phyloP scores from a whole-genome alignment of 345 rosid genomes.

The Rubroshorea leprosula region DNA sequence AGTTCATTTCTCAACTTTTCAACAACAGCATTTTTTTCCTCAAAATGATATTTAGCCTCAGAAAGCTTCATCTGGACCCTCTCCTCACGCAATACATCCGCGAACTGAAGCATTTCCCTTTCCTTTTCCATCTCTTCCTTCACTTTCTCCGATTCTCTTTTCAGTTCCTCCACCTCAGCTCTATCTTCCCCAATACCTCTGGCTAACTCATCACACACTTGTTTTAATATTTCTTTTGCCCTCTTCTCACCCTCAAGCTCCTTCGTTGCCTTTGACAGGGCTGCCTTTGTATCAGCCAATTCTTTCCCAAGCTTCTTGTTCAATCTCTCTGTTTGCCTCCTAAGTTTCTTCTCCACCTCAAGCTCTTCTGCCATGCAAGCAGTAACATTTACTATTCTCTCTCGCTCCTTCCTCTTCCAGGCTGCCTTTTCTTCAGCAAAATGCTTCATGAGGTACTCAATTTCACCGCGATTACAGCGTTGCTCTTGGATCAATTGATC shows the following conservation, averaged over 20 bases:
- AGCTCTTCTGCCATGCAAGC: slow-evolving; percentile 61
- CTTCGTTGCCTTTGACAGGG: slow-evolving; percentile 34
- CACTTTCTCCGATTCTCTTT: slow-evolving; percentile 53
- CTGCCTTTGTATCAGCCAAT: slow-evolving; percentile 47
- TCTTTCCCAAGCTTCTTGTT: slow-evolving; percentile 83
- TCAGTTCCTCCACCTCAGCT: slow-evolving; percentile 51
- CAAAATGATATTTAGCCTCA: slow-evolving; percentile 77
- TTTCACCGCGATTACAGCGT: slow-evolving; percentile 31
- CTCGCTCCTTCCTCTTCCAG: slow-evolving; percentile 54
- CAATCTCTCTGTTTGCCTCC: slow-evolving; percentile 66
- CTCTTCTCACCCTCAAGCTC: slow-evolving; percentile 78
- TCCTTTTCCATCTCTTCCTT: slow-evolving; percentile 84
- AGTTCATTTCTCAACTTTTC: slow-evolving; percentile 64
- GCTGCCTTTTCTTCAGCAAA: slow-evolving; percentile 60
- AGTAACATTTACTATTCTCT: slow-evolving; percentile 37
- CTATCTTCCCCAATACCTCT: slow-evolving; percentile 70
- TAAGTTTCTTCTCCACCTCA: slow-evolving; percentile 58
- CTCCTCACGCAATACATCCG: slow-evolving; percentile 88
- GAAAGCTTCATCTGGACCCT: slow-evolving; percentile 94
- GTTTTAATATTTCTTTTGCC: slow-evolving; percentile 76
- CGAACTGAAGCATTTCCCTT: slow-evolving; percentile 91
- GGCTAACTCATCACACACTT: slow-evolving; percentile 82
- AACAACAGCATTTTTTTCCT: slow-evolving; percentile 81
- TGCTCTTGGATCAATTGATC: slow-evolving; percentile 52
- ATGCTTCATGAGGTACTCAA: slow-evolving; percentile 36